Base-by-base conservation (phyloP, 2,329 filamentous ascomycete genomes). In the Fusarium sp. region DNA sequence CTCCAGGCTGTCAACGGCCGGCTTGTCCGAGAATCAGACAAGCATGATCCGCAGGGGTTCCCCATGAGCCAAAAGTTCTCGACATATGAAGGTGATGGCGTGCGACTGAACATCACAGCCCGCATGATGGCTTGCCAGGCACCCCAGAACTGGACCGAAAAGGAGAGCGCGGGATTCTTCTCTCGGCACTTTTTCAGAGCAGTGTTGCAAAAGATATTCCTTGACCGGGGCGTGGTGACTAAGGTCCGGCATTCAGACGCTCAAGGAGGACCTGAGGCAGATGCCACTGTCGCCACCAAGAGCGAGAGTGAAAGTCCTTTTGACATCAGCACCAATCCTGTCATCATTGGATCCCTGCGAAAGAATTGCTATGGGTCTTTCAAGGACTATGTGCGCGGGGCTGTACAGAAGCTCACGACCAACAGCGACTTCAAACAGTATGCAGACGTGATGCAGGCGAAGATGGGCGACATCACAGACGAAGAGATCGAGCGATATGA, bases 91-190 rank as follows among this genome's bases (percentile, higher is more conserved):
- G 85, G 83, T 18, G 86, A 87, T 10, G 95, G 95, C 3, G 88
- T 98, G 56, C 90, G 94, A 27, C 88, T 98, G 67, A 98, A 99
- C 83, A 98, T 98, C 80, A 99, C 97, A 5, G 95, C 97, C 1
- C 91, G 97, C 52, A 98, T 98, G 93, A 98, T 98, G 96, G 96
- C 96, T 4, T 95, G 97, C 59, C 97, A 99, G 84, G 97, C 97
- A 9, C 95, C 97, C 2, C 88, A 92, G 69, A 99, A 99, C 85
- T 99, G 97, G 97, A 93, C 93, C 3, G 86, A 87, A 27, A 86
- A 88, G 31, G 95, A 98, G 70, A 97, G 94, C 81, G 93, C 95
- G 61, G 88, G 87, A 9, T 99, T 98, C 85, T 98, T 99, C 85
- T 94, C 92, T 0, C 90, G 96, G 0, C 97, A 99, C 82, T 98